phyloP scores from a whole-genome alignment of 2,329 filamentous ascomycete genomes.

The Allantophomopsis lycopodina region DNA sequence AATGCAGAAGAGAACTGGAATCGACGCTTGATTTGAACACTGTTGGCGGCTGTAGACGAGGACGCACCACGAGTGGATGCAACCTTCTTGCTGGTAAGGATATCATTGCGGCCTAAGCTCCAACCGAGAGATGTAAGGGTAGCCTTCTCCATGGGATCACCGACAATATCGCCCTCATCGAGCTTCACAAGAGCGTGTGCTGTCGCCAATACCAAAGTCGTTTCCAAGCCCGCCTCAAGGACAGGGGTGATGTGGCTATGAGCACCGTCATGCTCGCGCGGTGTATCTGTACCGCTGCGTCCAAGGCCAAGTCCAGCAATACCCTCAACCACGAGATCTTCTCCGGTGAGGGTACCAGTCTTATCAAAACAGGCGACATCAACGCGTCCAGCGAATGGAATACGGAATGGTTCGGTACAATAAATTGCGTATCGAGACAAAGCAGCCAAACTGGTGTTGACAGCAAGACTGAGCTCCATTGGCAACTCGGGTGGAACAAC shows the following conservation, averaged over 20 bases:
- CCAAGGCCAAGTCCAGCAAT: constrained; percentile 79
- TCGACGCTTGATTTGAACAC: constrained; percentile 86
- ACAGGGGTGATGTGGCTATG: constrained; percentile 68
- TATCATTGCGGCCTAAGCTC: constrained; percentile 83
- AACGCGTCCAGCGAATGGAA: constrained; percentile 88
- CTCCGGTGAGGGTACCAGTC: constrained; percentile 90
- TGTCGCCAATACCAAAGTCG: constrained; percentile 84
- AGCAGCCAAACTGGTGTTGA: constrained; percentile 93
- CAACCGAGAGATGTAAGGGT: constrained; percentile 82
- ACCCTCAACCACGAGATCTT: constrained; percentile 92
- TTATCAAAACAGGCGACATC: constrained; percentile 98
- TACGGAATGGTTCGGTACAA: constrained; percentile 97
- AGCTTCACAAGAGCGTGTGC: constrained; percentile 92
- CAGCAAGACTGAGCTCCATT: constrained; percentile 94
- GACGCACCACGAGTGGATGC: constrained; percentile 28
- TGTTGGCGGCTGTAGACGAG: constrained; percentile 43
- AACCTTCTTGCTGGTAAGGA: constrained; percentile 53
- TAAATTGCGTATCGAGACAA: constrained; percentile 94
- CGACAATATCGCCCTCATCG: constrained; percentile 93
- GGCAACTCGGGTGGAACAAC: constrained; percentile 97
- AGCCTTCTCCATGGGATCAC: constrained; percentile 98
- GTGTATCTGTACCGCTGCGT: constrained; percentile 47
- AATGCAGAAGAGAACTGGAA: constrained; percentile 97
- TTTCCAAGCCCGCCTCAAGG: constrained; percentile 59
- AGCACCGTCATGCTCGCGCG: constrained; percentile 63